Base-by-base conservation (phyloP, 148 eudicot species). In the Agrostemma githago region DNA sequence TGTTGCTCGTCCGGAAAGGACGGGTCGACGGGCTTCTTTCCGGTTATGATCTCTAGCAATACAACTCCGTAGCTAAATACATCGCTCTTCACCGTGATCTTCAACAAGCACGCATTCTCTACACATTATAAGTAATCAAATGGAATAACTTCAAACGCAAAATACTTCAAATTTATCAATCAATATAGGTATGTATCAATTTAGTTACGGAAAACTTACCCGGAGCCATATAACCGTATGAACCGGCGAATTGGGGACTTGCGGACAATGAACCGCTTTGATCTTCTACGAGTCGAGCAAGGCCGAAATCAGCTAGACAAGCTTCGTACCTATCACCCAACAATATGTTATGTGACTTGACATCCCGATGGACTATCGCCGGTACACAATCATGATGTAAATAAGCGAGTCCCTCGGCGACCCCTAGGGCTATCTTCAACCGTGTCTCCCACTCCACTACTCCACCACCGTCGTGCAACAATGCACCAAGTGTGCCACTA, bases 51-150 rank as follows among this genome's bases (percentile, higher is more conserved):
- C 78, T 94, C 98, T 38, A 88, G 76, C 61, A 91, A 70, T 2
- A 94, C 98, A 0, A 94, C 98, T n/a, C 98, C 98, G 41, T 83
- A 94, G 66, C 98, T 94, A 62, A 81, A 94, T 0, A 94, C 96
- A 17, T 94, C 98, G 61, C 90, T 91, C 78, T 89, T 94, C 57
- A 86, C 88, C 0, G 90, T 89, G 61, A 91, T 90, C 79, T 85
- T 91, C 1, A 84, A 51, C 85, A 81, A 82, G 75, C 83, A 79
- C 5, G 90, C 92, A 48, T 89, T 83, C 71, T 94, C 98, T 94
- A 80, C 81, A 85, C 38, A 69, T 7, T 9, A 62, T 42, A 66
- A 14, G 17, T 58, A 70, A 70, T 12, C 62, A n/a, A 54, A 37
- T 70, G 3, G 4, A 70, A 14, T 70, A 26, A 26, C 34, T 26